Evolutionary conservation across 257 asterid genomes (phyloP).

Genomic region (Hygrophila difformis): DNA sequence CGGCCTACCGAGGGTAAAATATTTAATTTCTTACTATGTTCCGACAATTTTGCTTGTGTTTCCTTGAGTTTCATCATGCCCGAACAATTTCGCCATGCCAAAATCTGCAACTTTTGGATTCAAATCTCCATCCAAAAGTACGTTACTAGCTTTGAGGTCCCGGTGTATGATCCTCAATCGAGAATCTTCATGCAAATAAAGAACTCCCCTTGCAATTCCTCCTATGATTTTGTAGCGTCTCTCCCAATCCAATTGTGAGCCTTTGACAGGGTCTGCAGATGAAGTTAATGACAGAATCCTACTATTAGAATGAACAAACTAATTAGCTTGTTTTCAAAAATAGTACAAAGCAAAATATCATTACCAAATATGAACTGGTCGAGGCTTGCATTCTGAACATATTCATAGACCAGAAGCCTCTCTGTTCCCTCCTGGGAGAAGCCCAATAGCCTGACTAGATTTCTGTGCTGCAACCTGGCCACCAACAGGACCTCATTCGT

Average conservation of each 20-base stretch:
- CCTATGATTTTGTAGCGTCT: conserved; percentile 35
- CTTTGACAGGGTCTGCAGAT: conserved; percentile 4
- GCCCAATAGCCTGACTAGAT: conserved; percentile 27
- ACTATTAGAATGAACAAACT: neutral
- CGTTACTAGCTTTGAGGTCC: conserved; percentile 32
- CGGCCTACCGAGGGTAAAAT: too few species aligned
- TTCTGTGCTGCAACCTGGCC: conserved; percentile 26
- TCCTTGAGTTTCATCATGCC: conserved; percentile 28
- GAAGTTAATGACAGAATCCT: neutral
- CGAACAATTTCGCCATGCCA: conserved; percentile 44
- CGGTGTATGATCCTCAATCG: conserved; percentile 36
- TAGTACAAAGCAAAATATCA: neutral
- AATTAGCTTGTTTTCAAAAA: neutral
- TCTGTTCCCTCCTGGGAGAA: conserved; percentile 14
- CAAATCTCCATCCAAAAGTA: conserved; percentile 36
- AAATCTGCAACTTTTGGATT: conserved; percentile 48
- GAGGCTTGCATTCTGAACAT: conserved; percentile 21
- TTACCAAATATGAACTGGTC: conserved; percentile 30
- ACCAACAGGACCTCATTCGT: conserved; percentile 20
- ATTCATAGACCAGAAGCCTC: conserved; percentile 22
- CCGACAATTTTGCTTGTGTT: conserved; percentile 34
- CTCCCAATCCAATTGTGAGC: conserved; percentile 25
- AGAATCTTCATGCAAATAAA: conserved; percentile 36
- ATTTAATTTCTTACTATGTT: conserved; percentile 31
- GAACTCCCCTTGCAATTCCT: conserved; percentile 34